These are phyloP conservation scores for Lycium ferocissimum DNA, from an alignment of 257 asterid species.

Conservation along the genomic window DNA sequence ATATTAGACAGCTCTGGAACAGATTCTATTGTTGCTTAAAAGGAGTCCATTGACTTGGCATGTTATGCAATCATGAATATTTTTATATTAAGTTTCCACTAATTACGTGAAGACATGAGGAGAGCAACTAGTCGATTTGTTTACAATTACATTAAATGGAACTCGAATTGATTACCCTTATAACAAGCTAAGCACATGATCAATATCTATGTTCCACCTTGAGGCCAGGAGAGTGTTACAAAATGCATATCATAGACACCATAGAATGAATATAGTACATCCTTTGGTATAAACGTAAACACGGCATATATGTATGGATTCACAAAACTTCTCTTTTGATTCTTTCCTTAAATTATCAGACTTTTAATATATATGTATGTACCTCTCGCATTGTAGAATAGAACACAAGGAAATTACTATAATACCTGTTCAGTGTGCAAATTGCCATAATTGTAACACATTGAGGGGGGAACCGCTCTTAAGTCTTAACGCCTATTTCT, in stretches of 20 bases:
- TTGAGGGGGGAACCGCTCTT: background rate
- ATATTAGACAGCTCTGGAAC: background rate
- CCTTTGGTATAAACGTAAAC: background rate
- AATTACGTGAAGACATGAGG: background rate
- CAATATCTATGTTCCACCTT: too few species aligned
- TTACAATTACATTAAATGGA: background rate
- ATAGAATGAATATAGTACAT: background rate
- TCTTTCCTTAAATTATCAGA: background rate
- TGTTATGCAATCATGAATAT: background rate
- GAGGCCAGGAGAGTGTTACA: too few species aligned
- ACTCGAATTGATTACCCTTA: background rate
- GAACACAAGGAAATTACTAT: background rate
- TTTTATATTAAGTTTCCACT: background rate
- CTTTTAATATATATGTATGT: too few species aligned
- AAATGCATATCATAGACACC: background rate
- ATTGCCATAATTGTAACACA: background rate
- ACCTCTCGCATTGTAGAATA: background rate
- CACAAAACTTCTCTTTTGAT: background rate
- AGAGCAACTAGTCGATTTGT: too few species aligned
- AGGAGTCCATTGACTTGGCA: background rate
- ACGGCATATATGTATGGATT: background rate
- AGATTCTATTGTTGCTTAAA: background rate
- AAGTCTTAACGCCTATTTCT: background rate
- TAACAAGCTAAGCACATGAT: background rate
- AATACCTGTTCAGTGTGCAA: conserved; percentile 14